Base-by-base conservation (phyloP, 1,139 yeast species). In the Spencermartinsiella ligniputridi region DNA sequence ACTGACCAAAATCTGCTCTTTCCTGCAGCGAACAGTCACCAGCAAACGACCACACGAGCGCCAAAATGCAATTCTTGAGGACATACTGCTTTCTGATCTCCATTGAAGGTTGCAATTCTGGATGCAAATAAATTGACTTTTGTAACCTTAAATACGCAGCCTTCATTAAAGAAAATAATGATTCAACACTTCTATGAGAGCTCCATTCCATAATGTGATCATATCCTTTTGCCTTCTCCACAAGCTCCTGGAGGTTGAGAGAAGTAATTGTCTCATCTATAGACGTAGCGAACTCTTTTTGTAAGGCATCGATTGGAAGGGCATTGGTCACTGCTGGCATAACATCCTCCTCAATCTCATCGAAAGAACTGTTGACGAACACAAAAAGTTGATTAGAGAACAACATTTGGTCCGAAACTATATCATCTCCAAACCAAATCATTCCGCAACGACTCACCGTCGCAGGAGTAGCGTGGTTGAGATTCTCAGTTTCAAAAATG, bases 401-500 rank as follows among this genome's bases (percentile, higher is more conserved):
- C 9, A 65, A 44, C 54, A 66, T 69, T 5, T 48, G 49, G 1
- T 61, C 20, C 1, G 58, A 48, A 9, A 74, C 65, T 1, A 70
- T 50, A 1, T 55, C 49, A 3, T 62, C 56, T 5, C 80, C 82
- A 54, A 87, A 70, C 83, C 90, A 85, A 1, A 90, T 71, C 78
- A 92, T 81, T 6, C 96, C 96, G 70, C 97, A 90, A 63, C 98
- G 76, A 63, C 94, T 86, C 22, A 92, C 77, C 0, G 97, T 92
- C 0, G 97, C 98, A 0, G 88, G 88, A 0, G 97, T 92, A 0
- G 96, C 84, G 54, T 75, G 70, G 5, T 66, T 62, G 48, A 92
- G 66, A 37, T 67, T 71, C 43, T 83, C 86, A 3, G 85, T 88
- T 58, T 92, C 98, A 66, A 92, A 89, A 0, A 89, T 54, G 19